These are phyloP conservation scores for Paraleonurus japonicus DNA, from an alignment of 257 asterid genomes.

Conservation along the genomic window DNA sequence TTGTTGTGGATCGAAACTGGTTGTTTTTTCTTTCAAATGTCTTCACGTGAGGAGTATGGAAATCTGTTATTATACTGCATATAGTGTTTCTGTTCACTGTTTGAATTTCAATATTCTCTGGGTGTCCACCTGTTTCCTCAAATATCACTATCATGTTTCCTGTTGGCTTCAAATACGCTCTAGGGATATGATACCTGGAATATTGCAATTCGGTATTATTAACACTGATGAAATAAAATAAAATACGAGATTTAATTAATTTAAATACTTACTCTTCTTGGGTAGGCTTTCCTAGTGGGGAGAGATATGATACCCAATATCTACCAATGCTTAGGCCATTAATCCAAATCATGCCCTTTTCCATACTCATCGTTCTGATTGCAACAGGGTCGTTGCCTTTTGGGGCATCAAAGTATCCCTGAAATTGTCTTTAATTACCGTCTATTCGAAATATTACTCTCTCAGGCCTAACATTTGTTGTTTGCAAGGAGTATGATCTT, in stretches of 20 bases:
- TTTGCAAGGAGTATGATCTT: no score
- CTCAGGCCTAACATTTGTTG: no score
- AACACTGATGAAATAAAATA: background rate
- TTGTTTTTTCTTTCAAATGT: constrained; percentile 49
- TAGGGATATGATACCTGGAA: constrained; percentile 80
- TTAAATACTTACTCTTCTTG: constrained; percentile 65
- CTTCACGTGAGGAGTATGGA: constrained; percentile 47
- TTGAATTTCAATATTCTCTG: constrained; percentile 40
- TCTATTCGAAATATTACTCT: background rate
- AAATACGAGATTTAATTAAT: background rate
- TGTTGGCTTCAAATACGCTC: constrained; percentile 67
- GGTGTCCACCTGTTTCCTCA: constrained; percentile 82
- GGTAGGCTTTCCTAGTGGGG: constrained; percentile 69
- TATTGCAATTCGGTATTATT: background rate
- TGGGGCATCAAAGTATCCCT: constrained; percentile 84
- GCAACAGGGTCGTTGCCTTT: constrained; percentile 70
- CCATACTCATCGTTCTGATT: constrained; percentile 62
- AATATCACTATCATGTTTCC: constrained; percentile 59
- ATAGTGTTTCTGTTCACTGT: constrained; percentile 79
- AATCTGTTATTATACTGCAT: constrained; percentile 61
- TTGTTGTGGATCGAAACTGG: constrained; percentile 30
- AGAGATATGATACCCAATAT: constrained; percentile 76
- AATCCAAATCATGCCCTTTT: constrained; percentile 88
- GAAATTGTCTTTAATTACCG: background rate
- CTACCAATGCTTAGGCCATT: constrained; percentile 84